Conservation (phyloP, 306 rosid genomes). For the Cucumis cinereus region DNA sequence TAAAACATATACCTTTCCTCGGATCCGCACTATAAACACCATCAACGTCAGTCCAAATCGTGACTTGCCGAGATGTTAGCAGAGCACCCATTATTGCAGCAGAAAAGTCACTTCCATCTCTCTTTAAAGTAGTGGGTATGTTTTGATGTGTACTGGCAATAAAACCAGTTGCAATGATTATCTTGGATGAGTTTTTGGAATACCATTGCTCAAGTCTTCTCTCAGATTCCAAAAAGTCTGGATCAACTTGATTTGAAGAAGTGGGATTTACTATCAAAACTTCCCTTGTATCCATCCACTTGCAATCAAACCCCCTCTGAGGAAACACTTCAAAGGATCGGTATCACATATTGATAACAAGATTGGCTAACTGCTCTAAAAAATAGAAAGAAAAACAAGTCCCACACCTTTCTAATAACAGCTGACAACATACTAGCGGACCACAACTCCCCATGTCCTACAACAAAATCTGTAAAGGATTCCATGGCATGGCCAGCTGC, state of each 20-base stretch:
- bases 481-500: slow-evolving; percentile 99
- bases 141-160: slow-evolving; percentile 88
- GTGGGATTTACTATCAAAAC: slow-evolving; percentile 85
- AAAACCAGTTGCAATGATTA: slow-evolving; percentile 87
- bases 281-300: slow-evolving; percentile 99
- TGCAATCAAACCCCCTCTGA: slow-evolving; percentile 72
- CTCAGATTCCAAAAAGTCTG: slow-evolving; percentile 63
- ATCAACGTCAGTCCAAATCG: slow-evolving; percentile 98
- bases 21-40: slow-evolving; percentile 99
- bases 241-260: slow-evolving; percentile 88
- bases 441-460: slow-evolving; percentile 99
- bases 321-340: slow-evolving; percentile 8
- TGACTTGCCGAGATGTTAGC: slow-evolving; percentile 63
- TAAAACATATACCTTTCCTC: slow-evolving; percentile 60
- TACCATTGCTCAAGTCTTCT: slow-evolving; percentile 68
- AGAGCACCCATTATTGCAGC: slow-evolving; percentile 97
- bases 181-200: slow-evolving; percentile 50
- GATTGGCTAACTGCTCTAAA: slow-evolving; percentile 4
- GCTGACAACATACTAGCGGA: slow-evolving; percentile 80
- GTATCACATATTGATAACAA: background rate
- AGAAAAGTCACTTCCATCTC: slow-evolving; percentile 99
- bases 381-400: slow-evolving; percentile 1
- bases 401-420: slow-evolving; percentile 61
- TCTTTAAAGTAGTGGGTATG: slow-evolving; percentile 90
- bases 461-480: slow-evolving; percentile 92